Evolutionary conservation across 352 stramenopile genomes (phyloP).

Genomic region (Phytophthora litchii): DNA sequence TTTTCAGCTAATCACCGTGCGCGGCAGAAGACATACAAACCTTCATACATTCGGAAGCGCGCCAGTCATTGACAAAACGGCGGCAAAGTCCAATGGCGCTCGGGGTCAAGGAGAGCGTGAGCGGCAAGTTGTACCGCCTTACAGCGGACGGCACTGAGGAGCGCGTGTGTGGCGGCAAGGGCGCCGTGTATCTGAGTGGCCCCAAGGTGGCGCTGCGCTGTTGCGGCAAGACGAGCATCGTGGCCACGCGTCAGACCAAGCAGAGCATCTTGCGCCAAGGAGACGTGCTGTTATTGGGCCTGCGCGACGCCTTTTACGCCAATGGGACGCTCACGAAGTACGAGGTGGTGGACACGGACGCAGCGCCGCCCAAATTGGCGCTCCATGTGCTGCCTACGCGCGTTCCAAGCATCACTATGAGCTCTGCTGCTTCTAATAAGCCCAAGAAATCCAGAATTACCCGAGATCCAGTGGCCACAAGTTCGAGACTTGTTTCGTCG

Average conservation of each 20-base stretch:
- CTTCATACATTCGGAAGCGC: neutral
- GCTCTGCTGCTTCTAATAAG: conserved; percentile 32
- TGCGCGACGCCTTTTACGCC: conserved; percentile 78
- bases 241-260: conserved; percentile 73
- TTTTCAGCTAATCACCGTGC: neutral
- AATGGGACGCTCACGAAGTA: conserved; percentile 89
- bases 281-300: conserved; percentile 70
- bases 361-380: conserved; percentile 16
- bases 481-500: conserved; percentile 41
- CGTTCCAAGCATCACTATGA: conserved; percentile 39
- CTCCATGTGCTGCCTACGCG: conserved; percentile 42
- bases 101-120: conserved; percentile 79
- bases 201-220: conserved; percentile 74
- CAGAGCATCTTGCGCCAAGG: conserved; percentile 78
- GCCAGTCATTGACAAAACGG: conserved; percentile 17
- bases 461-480: neutral
- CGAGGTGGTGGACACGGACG: conserved; percentile 68
- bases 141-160: conserved; percentile 53
- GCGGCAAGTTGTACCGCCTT: conserved; percentile 56
- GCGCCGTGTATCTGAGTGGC: conserved; percentile 70
- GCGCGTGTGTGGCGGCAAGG: conserved; percentile 72
- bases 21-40: neutral
- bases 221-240: conserved; percentile 76
- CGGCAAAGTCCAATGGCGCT: conserved; percentile 40
- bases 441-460: neutral